Evolutionary conservation across 140 eudicot genomes (phyloP).

Genomic region (Anethum foeniculum): DNA sequence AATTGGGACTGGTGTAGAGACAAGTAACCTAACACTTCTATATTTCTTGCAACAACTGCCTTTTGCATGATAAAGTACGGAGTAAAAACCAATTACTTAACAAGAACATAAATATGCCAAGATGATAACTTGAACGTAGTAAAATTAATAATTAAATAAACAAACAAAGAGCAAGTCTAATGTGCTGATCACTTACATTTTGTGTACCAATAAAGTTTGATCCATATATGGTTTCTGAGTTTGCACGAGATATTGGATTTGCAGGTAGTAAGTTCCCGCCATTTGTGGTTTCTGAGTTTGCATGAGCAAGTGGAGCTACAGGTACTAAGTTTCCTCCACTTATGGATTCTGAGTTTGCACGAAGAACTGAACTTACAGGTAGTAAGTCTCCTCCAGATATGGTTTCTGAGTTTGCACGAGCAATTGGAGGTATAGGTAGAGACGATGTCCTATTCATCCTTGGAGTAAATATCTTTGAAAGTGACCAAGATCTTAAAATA

Average conservation of each 20-base stretch:
- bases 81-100: not conserved
- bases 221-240: slow-evolving; percentile 4
- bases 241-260: slow-evolving; percentile 4
- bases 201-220: slow-evolving; percentile 21
- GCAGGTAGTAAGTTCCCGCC: not conserved
- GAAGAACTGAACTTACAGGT: slow-evolving; percentile 13
- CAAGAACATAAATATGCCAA: not conserved
- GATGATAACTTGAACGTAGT: not conserved
- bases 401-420: slow-evolving; percentile 37
- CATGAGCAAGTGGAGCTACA: not conserved
- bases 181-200: slow-evolving; percentile 30
- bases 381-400: slow-evolving; percentile 25
- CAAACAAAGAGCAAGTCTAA: not conserved
- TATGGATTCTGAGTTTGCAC: slow-evolving; percentile 33
- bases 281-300: not conserved
- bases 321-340: slow-evolving; percentile 28
- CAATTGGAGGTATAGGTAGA: slow-evolving; percentile 60
- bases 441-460: slow-evolving; percentile 50
- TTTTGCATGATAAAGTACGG: not conserved
- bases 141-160: not conserved
- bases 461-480: slow-evolving; percentile 72
- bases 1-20: not conserved
- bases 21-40: not conserved
- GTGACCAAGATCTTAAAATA: slow-evolving; percentile 64
- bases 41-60: not conserved